Conservation (phyloP, 441 rosid genomes). For the Gossypium trilobum region DNA sequence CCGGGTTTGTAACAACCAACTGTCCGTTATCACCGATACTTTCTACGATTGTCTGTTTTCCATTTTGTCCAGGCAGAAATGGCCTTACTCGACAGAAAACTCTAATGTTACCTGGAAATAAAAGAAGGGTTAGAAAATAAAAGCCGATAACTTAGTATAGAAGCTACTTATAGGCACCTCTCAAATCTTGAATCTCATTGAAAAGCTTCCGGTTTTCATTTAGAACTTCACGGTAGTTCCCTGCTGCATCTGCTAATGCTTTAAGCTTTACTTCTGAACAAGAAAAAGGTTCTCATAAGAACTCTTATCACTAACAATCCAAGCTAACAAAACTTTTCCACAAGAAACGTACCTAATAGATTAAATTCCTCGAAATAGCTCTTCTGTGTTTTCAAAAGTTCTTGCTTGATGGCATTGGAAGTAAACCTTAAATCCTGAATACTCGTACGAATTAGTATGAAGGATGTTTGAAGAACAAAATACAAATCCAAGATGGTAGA, state of each 20-base stretch:
- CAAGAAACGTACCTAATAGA: conserved; percentile 41
- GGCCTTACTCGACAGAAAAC: conserved; percentile 82
- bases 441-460: conserved; percentile 12
- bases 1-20: conserved; percentile 52
- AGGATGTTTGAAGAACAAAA: conserved; percentile 1
- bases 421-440: conserved; percentile 53
- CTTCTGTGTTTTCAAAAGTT: conserved; percentile 40
- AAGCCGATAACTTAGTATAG: background rate
- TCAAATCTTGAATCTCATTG: conserved; percentile 82
- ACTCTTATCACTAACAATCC: background rate
- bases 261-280: conserved; percentile 45
- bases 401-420: conserved; percentile 55
- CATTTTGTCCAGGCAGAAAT: conserved; percentile 53
- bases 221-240: conserved; percentile 61
- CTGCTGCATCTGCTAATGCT: conserved; percentile 47
- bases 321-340: background rate
- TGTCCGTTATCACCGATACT: conserved; percentile 68
- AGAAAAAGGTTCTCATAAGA: conserved; percentile 2
- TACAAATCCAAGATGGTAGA: background rate
- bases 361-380: conserved; percentile 44
- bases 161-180: conserved; percentile 37
- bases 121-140: background rate
- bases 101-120: conserved; percentile 68
- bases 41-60: conserved; percentile 42
- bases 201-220: conserved; percentile 69